Conservation (phyloP, 768 basidiomycete genomes). For the Melanogaster broomeanus region DNA sequence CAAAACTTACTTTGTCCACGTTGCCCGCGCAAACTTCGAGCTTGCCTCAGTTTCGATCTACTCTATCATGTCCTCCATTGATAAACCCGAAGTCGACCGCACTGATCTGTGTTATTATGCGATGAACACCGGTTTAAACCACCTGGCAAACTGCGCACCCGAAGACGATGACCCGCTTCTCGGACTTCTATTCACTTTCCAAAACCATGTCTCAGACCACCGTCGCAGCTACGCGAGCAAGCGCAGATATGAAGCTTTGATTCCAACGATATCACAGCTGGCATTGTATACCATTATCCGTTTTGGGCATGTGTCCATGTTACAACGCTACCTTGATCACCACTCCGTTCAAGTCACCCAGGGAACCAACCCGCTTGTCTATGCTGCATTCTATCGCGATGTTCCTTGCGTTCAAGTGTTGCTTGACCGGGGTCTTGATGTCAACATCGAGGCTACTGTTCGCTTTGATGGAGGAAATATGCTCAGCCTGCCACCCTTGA, state of each 20-base stretch:
- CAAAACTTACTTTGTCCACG: background rate
- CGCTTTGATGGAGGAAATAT: too few relatives aligned
- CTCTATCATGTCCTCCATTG: background rate
- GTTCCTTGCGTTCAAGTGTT: background rate
- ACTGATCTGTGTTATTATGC: background rate
- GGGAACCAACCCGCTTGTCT: background rate
- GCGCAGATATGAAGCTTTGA: background rate
- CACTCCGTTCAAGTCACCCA: background rate
- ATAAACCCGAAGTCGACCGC: too few relatives aligned
- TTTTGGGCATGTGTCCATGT: background rate
- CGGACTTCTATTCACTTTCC: background rate
- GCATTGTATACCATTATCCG: background rate
- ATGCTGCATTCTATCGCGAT: background rate
- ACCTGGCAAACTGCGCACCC: background rate
- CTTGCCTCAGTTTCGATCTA: background rate
- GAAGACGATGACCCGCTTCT: background rate
- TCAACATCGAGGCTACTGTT: background rate
- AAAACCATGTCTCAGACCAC: background rate
- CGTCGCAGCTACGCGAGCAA: background rate
- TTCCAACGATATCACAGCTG: background rate
- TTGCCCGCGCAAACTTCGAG: background rate
- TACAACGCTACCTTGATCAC: background rate
- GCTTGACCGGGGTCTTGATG: conserved; percentile 10
- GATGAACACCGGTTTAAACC: background rate
- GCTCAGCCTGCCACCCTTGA: background rate